A percentile compares a stretch with the other conserved stretches of the same genome.
Conservation (phyloP, 75 land plant species). For the Sequoia sempervirens region DNA sequence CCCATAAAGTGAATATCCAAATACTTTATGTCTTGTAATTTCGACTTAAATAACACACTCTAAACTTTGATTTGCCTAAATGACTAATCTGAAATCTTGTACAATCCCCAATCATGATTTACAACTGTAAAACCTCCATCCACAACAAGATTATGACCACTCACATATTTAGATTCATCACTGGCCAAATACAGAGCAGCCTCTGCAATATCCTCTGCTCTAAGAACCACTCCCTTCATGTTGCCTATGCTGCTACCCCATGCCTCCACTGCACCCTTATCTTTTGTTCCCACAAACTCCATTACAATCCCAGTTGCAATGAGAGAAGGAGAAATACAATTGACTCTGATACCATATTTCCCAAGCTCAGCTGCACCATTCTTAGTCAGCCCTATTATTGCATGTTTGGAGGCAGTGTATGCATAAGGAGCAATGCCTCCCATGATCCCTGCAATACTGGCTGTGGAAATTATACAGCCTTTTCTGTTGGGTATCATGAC, state of each 20-base stretch:
- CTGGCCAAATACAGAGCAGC: neutral
- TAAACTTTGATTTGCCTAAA: no score
- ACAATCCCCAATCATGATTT: neutral
- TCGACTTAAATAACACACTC: no score
- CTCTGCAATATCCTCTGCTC: conserved; percentile 1
- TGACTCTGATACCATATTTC: conserved; percentile 38
- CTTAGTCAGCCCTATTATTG: conserved; percentile 37
- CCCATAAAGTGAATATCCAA: no score
- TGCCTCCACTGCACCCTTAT: neutral
- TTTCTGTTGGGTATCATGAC: conserved; percentile 54
- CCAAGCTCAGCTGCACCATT: conserved; percentile 34
- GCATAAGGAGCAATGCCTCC: conserved; percentile 44
- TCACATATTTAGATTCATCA: neutral
- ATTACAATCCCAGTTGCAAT: conserved; percentile 4
- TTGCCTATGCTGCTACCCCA: neutral
- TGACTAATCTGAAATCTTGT: neutral
- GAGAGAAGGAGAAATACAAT: conserved; percentile 46
- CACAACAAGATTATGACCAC: conserved; percentile 7
- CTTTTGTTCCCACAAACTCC: neutral
- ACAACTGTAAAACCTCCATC: conserved; percentile 6
- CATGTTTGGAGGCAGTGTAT: conserved; percentile 37
- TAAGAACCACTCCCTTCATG: neutral
- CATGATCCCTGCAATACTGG: conserved; percentile 34
- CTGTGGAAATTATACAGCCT: conserved; percentile 46
- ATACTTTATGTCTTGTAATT: no score